Percentiles rank a stretch among this genome's conserved stretches.
These are phyloP conservation scores for Phlebopus sp. DNA, from an alignment of 1,284 basidiomycete genomes.

Conservation along the genomic window DNA sequence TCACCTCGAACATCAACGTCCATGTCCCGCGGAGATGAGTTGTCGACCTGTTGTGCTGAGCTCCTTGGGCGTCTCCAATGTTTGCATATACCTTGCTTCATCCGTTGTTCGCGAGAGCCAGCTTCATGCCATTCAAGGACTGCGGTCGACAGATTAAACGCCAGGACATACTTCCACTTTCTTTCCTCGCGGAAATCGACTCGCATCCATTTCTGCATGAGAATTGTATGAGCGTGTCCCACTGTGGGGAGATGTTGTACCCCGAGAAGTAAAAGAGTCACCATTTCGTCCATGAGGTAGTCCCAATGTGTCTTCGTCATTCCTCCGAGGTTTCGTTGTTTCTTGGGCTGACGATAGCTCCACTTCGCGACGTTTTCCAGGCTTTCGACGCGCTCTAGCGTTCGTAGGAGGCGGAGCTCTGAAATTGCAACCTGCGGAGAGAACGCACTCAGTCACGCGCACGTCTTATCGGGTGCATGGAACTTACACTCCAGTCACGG, in stretches of 20 bases:
- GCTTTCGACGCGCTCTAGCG: conserved; percentile 83
- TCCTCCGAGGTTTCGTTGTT: conserved; percentile 79
- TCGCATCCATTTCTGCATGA: conserved; percentile 88
- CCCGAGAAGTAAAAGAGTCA: conserved; percentile 34
- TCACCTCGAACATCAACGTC: conserved; percentile 25
- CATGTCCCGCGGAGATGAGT: conserved; percentile 24
- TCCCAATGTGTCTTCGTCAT: conserved; percentile 92
- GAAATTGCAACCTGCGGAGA: conserved; percentile 63
- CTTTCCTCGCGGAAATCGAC: conserved; percentile 93
- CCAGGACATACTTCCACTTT: conserved; percentile 87
- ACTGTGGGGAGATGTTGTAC: neutral
- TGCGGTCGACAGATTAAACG: conserved; percentile 82
- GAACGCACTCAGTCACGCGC: neutral
- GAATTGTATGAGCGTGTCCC: conserved; percentile 6
- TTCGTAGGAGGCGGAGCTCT: conserved; percentile 74
- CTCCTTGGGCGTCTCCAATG: conserved; percentile 60
- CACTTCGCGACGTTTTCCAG: conserved; percentile 83
- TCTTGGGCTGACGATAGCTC: conserved; percentile 96
- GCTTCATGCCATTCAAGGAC: conserved; percentile 88
- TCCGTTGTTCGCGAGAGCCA: conserved; percentile 59
- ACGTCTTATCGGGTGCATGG: conserved; percentile 1
- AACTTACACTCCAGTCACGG: conserved; percentile 73
- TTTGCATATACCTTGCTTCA: conserved; percentile 66
- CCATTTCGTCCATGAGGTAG: conserved; percentile 96
- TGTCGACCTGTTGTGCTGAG: conserved; percentile 33